Base-by-base conservation (phyloP, 495 filamentous ascomycete genomes). In the Hypomontagnella submonticulosa region DNA sequence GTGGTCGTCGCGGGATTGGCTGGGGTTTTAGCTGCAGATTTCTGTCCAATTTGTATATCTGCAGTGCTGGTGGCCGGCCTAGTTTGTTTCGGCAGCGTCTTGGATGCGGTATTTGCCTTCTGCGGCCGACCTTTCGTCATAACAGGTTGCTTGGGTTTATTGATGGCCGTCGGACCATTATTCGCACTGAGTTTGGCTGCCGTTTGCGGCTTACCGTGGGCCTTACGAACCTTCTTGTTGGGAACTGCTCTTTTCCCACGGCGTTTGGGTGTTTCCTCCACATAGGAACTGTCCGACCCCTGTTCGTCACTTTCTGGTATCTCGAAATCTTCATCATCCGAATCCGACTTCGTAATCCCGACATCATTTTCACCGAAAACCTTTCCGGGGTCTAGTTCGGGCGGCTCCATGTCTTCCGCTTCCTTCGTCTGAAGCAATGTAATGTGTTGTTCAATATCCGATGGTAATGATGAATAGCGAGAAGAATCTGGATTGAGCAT, bases 201-300 rank as follows among this genome's bases (percentile, higher is more conserved):
- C 1, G 47, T 9, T 19, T 6, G 65, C 13, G 47, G 18, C 48
- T 40, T 63, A 7, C 8, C 16, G 7, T 33, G 8, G 10, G 48
- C 27, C 46, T 69, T 63, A 42, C 36, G 18, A 40, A n/a, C 33
- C n/a, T 55, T 46, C 13, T 57, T 56, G n/a, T 11, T 46, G 0
- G 50, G 23, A 0, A 6, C 59, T 8, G 41, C 53, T 54, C 20
- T 63, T 38, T 57, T 69, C 12, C 54, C 59, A 32, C 44, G 48
- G 5, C 47, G 54, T 9, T 40, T 30, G 42, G 15, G 19, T 18
- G 42, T 46, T 20, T 37, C 53, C 50, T 3, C 48, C 11, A 55
- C 34, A 48, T 68, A 63, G 32, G 59, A 51, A 41, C 43, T 57
- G 13, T 69, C 60, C 15, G 60, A 60, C 1, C 59, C 66, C 9